Conservation (phyloP, 305 asterid genomes). For the Lippia alba region DNA sequence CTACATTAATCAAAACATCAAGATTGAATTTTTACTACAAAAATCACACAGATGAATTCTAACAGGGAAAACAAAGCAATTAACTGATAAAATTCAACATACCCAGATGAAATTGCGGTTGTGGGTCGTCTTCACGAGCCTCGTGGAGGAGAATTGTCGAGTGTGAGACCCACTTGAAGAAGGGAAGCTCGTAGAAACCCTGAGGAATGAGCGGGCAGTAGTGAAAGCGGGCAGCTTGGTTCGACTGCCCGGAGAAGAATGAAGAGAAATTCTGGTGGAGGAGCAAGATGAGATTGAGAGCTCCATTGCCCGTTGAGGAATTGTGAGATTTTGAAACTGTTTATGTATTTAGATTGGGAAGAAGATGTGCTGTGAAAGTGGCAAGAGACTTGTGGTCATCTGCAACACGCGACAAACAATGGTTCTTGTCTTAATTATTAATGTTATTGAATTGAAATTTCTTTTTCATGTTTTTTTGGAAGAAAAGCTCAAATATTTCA, state of each 20-base stretch:
- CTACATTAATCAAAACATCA: not conserved
- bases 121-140: conserved; percentile 23
- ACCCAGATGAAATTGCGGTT: conserved; percentile 56
- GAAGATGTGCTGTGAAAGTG: not conserved
- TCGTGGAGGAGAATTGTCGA: conserved; percentile 35
- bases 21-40: not conserved
- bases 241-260: conserved; percentile 7
- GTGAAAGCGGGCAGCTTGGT: conserved; percentile 31
- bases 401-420: not conserved
- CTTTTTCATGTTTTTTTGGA: too few species aligned
- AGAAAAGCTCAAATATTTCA: too few species aligned
- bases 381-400: conserved; percentile 25
- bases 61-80: not conserved
- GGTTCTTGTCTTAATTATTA: too few species aligned
- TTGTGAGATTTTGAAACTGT: not conserved
- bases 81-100: conserved; percentile 34
- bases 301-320: conserved; percentile 35
- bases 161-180: conserved; percentile 34
- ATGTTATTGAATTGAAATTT: too few species aligned
- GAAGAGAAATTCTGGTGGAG: conserved; percentile 23
- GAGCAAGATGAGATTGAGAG: conserved; percentile 41
- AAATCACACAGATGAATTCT: not conserved
- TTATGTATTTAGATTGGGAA: not conserved
- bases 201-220: conserved; percentile 33
- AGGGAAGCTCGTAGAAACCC: conserved; percentile 38